Evolutionary conservation across 371 early-diverging fungal genomes (phyloP).

Genomic region (Apophysomyces trapeziformis): DNA sequence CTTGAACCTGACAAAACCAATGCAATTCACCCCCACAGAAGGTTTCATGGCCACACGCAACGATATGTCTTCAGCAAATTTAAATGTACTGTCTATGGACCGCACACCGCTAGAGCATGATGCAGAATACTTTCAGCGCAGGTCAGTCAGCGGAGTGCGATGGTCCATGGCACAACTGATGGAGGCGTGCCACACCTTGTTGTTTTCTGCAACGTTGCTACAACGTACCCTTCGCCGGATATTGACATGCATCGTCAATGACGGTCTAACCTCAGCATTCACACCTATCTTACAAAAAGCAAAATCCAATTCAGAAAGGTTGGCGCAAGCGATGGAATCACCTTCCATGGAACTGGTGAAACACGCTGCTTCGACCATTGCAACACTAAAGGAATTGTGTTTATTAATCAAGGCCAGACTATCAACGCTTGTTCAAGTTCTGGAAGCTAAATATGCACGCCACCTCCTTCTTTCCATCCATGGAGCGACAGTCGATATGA

Average conservation of each 20-base stretch:
- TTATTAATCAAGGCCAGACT: conserved; percentile 27
- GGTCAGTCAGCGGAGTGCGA: conserved; percentile 1
- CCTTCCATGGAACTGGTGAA: conserved; percentile 21
- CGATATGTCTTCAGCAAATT: not conserved
- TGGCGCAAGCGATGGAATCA: conserved; percentile 18
- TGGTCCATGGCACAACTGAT: conserved; percentile 15
- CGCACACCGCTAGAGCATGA: conserved; percentile 2
- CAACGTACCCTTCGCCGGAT: conserved; percentile 34
- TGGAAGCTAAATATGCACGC: conserved; percentile 51
- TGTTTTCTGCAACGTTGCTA: conserved; percentile 35
- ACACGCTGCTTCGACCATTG: conserved; percentile 21
- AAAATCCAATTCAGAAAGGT: conserved; percentile 25
- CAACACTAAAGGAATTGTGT: conserved; percentile 33
- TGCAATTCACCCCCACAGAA: not conserved
- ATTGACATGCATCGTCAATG: conserved; percentile 27
- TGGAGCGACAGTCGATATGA: conserved; percentile 56
- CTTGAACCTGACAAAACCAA: conserved; percentile 19
- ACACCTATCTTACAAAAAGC: conserved; percentile 26
- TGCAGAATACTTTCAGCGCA: conserved; percentile 8
- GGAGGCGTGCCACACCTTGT: conserved; percentile 37
- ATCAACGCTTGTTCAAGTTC: conserved; percentile 29
- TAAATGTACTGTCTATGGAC: not conserved
- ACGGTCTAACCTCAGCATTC: conserved; percentile 27
- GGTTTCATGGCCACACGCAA: not conserved
- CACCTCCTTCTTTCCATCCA: conserved; percentile 52